Base-by-base conservation (phyloP, 2,329 filamentous ascomycete genomes). In the Lasiodiplodia gonubiensis region DNA sequence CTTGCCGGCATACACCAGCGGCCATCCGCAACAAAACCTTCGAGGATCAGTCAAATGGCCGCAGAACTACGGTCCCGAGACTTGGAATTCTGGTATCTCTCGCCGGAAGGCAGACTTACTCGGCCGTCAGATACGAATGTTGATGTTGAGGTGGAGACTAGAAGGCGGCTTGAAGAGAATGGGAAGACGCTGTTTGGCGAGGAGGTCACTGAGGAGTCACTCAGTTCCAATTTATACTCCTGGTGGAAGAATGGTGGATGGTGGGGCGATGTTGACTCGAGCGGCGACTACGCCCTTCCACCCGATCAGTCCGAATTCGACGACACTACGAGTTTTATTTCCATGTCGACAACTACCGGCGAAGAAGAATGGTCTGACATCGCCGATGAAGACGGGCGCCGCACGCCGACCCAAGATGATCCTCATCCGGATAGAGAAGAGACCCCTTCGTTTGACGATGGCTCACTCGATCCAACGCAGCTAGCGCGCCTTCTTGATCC, bases 201-300 rank as follows among this genome's bases (percentile, higher is more conserved):
- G 57, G 76, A 81, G 18, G 70, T 82, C 7, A 81, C 88, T 49
- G 91, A 95, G 72, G 85, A 86, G 33, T 86, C 87, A 48, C 82
- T 97, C 2, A 90, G 94, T 70, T 84, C 86, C 2, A 89, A 88
- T 68, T 81, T 97, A 1, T 98, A 97, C 76, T 83, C 84, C 35
- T 95, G 94, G 87, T 98, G 93, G 91, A 88, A 91, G 64, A 83
- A 85, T 65, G 93, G 92, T 23, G 93, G 92, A 8, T 92, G 92
- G 81, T 97, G 93, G 89, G 94, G 94, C 1, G 89, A 90, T 18
- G 84, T 89, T 37, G 94, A 98, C 76, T 84, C 85, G 5, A 97
- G 92, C 74, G 92, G 91, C 33, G 91, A 94, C 70, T 98, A 94
- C 76, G 78, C 83, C 37, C 89, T 89, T 0, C 73, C 77, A 2